Conservation (phyloP, 1,284 basidiomycete species). For the Sphagnurus paluster region DNA sequence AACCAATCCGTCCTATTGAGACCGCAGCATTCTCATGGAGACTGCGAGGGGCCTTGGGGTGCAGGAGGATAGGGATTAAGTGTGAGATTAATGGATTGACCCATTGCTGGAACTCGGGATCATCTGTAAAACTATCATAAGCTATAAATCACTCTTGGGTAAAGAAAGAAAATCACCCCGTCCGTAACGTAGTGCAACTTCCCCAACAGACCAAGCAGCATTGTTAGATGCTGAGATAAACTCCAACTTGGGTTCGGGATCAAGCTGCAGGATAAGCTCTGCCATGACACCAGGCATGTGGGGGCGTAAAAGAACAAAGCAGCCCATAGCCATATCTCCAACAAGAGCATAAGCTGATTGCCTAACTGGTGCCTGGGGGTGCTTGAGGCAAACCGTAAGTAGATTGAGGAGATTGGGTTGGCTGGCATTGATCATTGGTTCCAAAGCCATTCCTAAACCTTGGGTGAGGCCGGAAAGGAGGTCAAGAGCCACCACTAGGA, state of each 20-base stretch:
- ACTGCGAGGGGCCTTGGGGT: constrained; percentile 90
- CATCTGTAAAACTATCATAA: constrained; percentile 44
- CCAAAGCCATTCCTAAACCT: constrained; percentile 82
- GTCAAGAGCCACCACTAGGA: constrained; percentile 96
- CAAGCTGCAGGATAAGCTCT: constrained; percentile 87
- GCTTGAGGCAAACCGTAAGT: constrained; percentile 85
- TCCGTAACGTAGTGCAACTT: constrained; percentile 89
- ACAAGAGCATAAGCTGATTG: constrained; percentile 98
- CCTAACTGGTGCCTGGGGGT: constrained; percentile 92
- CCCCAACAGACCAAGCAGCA: constrained; percentile 99
- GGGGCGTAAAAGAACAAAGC: constrained; percentile 84
- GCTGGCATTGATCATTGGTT: constrained; percentile 64
- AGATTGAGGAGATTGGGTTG: constrained; percentile 80
- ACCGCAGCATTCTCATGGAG: constrained; percentile 98
- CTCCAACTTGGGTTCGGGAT: constrained; percentile 87
- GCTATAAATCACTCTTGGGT: constrained; percentile 1
- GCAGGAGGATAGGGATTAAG: constrained; percentile 90
- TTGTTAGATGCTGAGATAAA: constrained; percentile 98
- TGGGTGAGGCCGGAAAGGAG: constrained; percentile 95
- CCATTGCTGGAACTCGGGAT: constrained; percentile 86
- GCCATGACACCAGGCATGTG: constrained; percentile 88
- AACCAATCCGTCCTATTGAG: constrained; percentile 95
- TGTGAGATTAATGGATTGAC: constrained; percentile 85
- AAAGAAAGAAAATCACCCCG: constrained; percentile 47
- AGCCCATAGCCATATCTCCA: constrained; percentile 97